These are phyloP conservation scores for Cylindrotheca closterium DNA, from an alignment of 108 stramenopile species.

Conservation along the genomic window DNA sequence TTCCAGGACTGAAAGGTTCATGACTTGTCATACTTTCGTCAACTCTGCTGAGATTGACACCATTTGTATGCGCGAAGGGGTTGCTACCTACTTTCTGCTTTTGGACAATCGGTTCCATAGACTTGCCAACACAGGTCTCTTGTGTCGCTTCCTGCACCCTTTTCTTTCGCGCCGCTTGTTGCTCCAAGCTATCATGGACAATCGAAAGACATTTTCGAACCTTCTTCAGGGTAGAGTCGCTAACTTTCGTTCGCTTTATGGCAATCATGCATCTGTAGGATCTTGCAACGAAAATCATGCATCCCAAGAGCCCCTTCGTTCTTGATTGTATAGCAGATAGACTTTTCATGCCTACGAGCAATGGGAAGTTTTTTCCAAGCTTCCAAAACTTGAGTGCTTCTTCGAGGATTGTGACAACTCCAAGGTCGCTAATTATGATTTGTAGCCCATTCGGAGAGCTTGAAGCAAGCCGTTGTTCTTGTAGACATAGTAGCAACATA, in stretches of 20 bases:
- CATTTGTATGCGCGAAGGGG: too few species aligned
- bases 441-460: not conserved
- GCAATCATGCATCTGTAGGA: constrained; percentile 10
- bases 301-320: constrained; percentile 12
- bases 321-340: not conserved
- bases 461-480: constrained; percentile 21
- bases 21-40: too few species aligned
- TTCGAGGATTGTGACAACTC: constrained; percentile 1
- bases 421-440: constrained; percentile 13
- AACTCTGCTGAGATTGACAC: too few species aligned
- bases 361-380: constrained; percentile 9
- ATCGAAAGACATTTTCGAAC: constrained; percentile 12
- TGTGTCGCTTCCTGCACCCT: too few species aligned
- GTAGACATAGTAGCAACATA: constrained; percentile 20
- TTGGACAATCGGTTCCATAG: too few species aligned
- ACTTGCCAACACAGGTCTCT: too few species aligned
- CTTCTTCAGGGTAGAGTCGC: constrained; percentile 2
- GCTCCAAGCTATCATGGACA: constrained; percentile 8
- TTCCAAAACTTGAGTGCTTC: constrained; percentile 19
- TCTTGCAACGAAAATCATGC: constrained; percentile 24
- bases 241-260: not conserved
- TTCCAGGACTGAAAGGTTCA: too few species aligned
- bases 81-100: too few species aligned
- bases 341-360: not conserved
- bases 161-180: not conserved